Conservation (phyloP, 441 rosid genomes). For the Adansonia rubrostipa region DNA sequence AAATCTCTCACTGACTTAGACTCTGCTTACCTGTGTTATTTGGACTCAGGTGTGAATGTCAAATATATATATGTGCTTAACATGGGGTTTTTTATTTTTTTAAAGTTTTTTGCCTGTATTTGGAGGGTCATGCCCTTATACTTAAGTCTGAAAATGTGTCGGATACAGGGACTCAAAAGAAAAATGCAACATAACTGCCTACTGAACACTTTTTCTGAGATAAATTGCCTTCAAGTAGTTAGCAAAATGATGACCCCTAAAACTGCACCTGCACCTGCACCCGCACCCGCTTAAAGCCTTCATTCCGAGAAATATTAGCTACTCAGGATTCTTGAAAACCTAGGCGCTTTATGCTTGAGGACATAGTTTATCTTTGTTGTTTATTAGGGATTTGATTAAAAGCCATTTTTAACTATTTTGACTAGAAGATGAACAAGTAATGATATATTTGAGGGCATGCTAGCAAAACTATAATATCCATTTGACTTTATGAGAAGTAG, state of each 20-base stretch:
- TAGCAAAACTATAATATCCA: neutral
- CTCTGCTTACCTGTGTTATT: neutral
- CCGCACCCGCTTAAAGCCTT: neutral
- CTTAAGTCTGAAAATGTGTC: too few species aligned
- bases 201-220: neutral
- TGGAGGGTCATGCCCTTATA: too few species aligned
- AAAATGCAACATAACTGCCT: too few species aligned
- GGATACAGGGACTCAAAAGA: too few species aligned
- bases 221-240: neutral
- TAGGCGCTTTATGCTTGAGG: neutral
- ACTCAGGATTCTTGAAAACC: neutral
- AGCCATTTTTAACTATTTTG: neutral
- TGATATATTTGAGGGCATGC: neutral
- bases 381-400: neutral
- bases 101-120: too few species aligned
- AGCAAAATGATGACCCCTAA: neutral
- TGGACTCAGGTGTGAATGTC: too few species aligned
- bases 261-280: neutral
- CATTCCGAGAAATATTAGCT: neutral
- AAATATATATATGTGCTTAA: too few species aligned
- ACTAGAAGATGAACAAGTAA: neutral
- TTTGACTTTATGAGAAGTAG: constrained; percentile 17
- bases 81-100: too few species aligned
- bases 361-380: neutral
- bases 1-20: neutral